Base-by-base conservation (phyloP, 2,329 filamentous ascomycete genomes). In the Stagonosporopsis rhizophila region DNA sequence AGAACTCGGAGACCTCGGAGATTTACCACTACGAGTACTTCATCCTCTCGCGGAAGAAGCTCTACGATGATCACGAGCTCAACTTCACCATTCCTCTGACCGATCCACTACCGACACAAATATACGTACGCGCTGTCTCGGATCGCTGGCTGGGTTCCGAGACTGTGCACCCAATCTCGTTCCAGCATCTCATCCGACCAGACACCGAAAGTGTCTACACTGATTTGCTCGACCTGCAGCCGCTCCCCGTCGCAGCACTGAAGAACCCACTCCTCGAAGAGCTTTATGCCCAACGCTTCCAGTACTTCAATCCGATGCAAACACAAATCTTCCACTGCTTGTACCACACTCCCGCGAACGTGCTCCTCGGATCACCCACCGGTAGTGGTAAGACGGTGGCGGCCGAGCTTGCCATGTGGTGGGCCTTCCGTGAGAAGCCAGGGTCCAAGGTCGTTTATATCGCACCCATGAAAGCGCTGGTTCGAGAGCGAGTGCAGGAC, bases 261-360 rank as follows among this genome's bases (percentile, higher is more conserved):
- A 92, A 96, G 72, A 96, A 98, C 61, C 87, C 91, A 0, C 82
- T 87, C 0, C 78, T 99, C 0, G 94, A 99, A 73, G 91, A 95
- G 58, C 85, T 99, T 1, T 99, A 99, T 69, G 87, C 84, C 0
- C 82, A 94, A 72, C 86, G 92, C 28, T 99, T 99, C 76, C 89
- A 95, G 62, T 99, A 89, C 77, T 99, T 99, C 83, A 99, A 99
- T 72, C 95, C 95, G 0, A 98, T 99, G 96, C 95, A 99, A 76
- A 98, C 95, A 0, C 95, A 99, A 71, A 92, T 99, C 47, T 99
- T 99, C 78, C 95, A 99, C 70, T 94, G 92, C 14, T 84, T 99
- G 30, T 99, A 99, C 65, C 89, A 98, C 73, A 97, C 95, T 0
- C 78, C 90, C 7, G 89, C 91, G 41, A 99, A 99, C 71, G 93